phyloP scores from a whole-genome alignment of 2,329 filamentous ascomycete species.

The Huntiella bhutanensis region DNA sequence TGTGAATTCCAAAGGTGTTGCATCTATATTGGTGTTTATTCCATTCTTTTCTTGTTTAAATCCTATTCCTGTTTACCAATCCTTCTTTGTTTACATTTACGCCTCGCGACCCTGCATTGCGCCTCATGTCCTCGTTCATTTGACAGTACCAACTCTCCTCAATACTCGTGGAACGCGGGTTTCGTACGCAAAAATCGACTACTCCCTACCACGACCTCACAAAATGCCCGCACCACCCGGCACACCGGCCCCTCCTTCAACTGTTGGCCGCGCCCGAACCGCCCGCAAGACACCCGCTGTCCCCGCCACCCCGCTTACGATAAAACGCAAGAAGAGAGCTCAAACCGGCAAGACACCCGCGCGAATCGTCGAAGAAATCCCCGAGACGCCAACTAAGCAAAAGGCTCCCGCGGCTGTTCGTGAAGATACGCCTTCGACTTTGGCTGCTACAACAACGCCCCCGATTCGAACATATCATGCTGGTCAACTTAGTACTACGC shows the following conservation, averaged over 20 bases:
- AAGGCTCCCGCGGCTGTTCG: background rate
- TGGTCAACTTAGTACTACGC: conserved; percentile 9
- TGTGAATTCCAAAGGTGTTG: too few relatives aligned
- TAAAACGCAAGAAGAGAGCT: conserved; percentile 7
- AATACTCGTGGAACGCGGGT: background rate
- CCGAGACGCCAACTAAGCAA: background rate
- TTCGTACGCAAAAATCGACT: background rate
- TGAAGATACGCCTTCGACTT: background rate
- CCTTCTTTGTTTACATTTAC: background rate
- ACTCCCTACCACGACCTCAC: background rate
- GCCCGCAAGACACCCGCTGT: conserved; percentile 2
- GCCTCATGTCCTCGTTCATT: background rate
- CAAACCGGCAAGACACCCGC: background rate
- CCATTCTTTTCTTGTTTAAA: too few relatives aligned
- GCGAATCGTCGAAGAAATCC: background rate
- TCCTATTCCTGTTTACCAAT: background rate
- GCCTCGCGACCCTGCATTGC: background rate
- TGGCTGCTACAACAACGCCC: conserved; percentile 5
- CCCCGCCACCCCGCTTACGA: conserved; percentile 3
- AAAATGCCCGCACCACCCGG: background rate
- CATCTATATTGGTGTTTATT: too few relatives aligned
- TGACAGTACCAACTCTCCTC: background rate
- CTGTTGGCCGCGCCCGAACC: background rate
- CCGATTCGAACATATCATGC: conserved; percentile 6
- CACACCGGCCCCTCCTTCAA: background rate